Evolutionary conservation across 495 filamentous ascomycete genomes (phyloP).

Genomic region (Xylaria scruposa): DNA sequence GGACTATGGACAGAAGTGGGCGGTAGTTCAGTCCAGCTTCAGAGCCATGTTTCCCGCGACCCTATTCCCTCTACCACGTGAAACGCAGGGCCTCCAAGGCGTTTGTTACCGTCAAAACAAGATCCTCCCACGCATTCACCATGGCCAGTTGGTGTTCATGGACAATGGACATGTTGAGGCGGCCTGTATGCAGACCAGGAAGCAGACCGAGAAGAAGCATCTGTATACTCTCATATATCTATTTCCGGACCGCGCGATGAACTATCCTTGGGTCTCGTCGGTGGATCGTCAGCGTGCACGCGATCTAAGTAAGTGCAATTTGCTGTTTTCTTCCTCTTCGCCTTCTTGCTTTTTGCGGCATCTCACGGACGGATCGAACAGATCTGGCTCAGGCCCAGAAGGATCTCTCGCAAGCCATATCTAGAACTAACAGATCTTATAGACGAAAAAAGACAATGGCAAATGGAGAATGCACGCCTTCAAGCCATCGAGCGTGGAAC

Average conservation of each 20-base stretch:
- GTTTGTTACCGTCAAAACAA: constrained; percentile 48
- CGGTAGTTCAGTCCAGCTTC: constrained; percentile 38
- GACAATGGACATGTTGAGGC: constrained; percentile 33
- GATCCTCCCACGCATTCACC: constrained; percentile 31
- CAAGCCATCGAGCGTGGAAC: constrained; percentile 25
- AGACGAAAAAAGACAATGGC: constrained; percentile 33
- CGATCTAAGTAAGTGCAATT: constrained; percentile 43
- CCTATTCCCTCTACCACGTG: constrained; percentile 28
- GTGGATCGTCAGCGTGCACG: constrained; percentile 37
- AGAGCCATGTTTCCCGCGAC: constrained; percentile 37
- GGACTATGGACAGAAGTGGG: constrained; percentile 45
- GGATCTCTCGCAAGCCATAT: not conserved
- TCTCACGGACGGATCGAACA: not conserved
- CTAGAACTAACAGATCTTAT: constrained; percentile 14
- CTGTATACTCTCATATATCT: constrained; percentile 41
- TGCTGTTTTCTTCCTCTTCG: not conserved
- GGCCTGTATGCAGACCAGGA: constrained; percentile 19
- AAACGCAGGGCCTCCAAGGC: constrained; percentile 43
- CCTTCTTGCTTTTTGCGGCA: not conserved
- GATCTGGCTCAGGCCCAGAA: not conserved
- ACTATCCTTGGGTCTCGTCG: constrained; percentile 47
- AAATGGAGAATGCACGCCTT: constrained; percentile 22
- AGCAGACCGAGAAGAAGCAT: constrained; percentile 29
- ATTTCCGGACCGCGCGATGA: constrained; percentile 49
- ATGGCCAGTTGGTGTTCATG: constrained; percentile 37